phyloP scores from a whole-genome alignment of 1,284 basidiomycete species.

The Rhodotorula sp. region DNA sequence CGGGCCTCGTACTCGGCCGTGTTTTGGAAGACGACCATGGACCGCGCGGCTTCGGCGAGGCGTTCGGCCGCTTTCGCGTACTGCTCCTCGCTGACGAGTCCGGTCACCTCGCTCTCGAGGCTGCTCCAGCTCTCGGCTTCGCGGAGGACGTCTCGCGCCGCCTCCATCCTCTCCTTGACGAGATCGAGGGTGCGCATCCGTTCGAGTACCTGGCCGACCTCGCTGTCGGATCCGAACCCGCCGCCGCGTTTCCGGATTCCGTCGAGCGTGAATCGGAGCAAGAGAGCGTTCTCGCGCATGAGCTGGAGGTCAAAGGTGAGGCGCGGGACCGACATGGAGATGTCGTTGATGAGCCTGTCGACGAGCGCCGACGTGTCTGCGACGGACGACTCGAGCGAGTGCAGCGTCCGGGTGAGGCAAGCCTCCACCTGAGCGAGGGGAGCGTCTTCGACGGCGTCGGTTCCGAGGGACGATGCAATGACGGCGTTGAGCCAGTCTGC shows the following conservation, averaged over 20 bases:
- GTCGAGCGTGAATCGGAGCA: conserved; percentile 58
- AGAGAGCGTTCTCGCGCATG: conserved; percentile 82
- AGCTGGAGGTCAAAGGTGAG: conserved; percentile 90
- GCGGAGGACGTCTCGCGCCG: conserved; percentile 74
- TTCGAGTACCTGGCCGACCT: conserved; percentile 60
- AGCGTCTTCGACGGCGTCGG: neutral
- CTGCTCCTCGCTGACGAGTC: conserved; percentile 64
- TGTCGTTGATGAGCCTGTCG: conserved; percentile 82
- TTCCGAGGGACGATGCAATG: conserved; percentile 2
- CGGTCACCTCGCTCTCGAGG: conserved; percentile 82
- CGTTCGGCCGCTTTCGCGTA: conserved; percentile 84
- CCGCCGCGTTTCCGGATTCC: conserved; percentile 42
- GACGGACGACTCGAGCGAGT: conserved; percentile 72
- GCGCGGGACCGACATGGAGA: conserved; percentile 79
- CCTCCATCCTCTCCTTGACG: conserved; percentile 79
- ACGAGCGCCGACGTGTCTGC: conserved; percentile 81
- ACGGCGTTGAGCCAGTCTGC: conserved; percentile 38
- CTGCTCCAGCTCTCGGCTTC: conserved; percentile 94
- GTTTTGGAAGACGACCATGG: conserved; percentile 85
- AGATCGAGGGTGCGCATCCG: conserved; percentile 73
- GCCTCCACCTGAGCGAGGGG: conserved; percentile 67
- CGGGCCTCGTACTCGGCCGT: conserved; percentile 79
- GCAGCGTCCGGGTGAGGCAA: conserved; percentile 68
- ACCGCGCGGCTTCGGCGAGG: conserved; percentile 77
- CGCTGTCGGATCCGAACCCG: conserved; percentile 50